Evolutionary conservation across 768 basidiomycete species (phyloP).

Genomic region (Lentinula boryana): DNA sequence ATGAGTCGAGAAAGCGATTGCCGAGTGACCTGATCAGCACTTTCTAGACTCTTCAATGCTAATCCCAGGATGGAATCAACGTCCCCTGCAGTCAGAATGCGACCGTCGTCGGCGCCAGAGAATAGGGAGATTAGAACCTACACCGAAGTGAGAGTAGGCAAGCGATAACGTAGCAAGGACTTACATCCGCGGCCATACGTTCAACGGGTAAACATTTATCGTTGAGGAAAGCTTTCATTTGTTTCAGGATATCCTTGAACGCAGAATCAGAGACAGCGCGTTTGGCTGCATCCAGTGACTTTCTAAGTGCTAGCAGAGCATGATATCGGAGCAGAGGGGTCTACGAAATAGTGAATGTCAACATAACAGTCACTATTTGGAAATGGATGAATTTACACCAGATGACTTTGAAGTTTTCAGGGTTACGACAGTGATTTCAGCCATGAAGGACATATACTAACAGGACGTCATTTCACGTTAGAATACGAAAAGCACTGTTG

Average conservation of each 20-base stretch:
- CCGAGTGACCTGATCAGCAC: constrained; percentile 79
- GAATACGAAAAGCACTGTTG: not conserved
- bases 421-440: constrained; percentile 66
- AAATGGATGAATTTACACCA: constrained; percentile 39
- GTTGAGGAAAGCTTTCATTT: constrained; percentile 63
- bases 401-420: constrained; percentile 71
- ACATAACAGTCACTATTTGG: not conserved
- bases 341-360: constrained; percentile 29
- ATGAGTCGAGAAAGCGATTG: constrained; percentile 72
- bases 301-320: constrained; percentile 70
- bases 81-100: constrained; percentile 56
- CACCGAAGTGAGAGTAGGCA: constrained; percentile 10
- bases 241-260: constrained; percentile 78
- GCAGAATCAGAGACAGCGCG: constrained; percentile 77
- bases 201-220: constrained; percentile 87
- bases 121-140: constrained; percentile 57
- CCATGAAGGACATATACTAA: constrained; percentile 94
- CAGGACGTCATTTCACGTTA: not conserved
- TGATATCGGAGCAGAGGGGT: constrained; percentile 79
- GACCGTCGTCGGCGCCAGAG: constrained; percentile 43
- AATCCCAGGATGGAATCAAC: constrained; percentile 69
- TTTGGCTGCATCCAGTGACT: constrained; percentile 74
- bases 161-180: not conserved
- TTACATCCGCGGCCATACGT: constrained; percentile 74
- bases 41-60: constrained; percentile 73